Conservation (phyloP, 306 rosid species). For the Nissolia schottii region DNA sequence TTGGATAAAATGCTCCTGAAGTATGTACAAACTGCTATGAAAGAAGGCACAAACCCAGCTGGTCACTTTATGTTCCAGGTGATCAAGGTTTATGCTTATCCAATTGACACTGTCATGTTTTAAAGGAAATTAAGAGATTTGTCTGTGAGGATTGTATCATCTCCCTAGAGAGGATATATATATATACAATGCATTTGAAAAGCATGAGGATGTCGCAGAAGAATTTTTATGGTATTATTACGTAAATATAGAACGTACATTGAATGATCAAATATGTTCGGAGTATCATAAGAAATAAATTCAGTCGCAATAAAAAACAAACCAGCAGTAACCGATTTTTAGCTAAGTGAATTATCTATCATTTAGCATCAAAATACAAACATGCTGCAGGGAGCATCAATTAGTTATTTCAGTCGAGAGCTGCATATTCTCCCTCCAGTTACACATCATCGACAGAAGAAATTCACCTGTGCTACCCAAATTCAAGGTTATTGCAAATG, state of each 20-base stretch:
- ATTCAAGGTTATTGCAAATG: neutral
- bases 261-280: neutral
- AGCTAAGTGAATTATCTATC: neutral
- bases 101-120: neutral
- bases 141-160: neutral
- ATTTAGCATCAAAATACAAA: constrained; percentile 20
- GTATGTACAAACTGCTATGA: neutral
- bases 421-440: constrained; percentile 14
- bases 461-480: constrained; percentile 8
- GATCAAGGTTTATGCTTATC: too few relatives aligned
- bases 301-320: neutral
- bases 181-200: neutral
- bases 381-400: neutral
- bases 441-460: constrained; percentile 6
- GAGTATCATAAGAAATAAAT: neutral
- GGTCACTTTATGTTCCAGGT: neutral
- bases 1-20: neutral
- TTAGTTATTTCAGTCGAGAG: neutral
- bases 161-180: neutral
- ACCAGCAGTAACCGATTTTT: neutral
- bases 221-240: neutral
- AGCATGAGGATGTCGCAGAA: neutral
- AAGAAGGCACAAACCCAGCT: neutral
- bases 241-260: neutral
- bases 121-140: neutral